These are phyloP conservation scores for Zygoascus sp. DNA, from an alignment of 1,139 yeast species.

Conservation along the genomic window DNA sequence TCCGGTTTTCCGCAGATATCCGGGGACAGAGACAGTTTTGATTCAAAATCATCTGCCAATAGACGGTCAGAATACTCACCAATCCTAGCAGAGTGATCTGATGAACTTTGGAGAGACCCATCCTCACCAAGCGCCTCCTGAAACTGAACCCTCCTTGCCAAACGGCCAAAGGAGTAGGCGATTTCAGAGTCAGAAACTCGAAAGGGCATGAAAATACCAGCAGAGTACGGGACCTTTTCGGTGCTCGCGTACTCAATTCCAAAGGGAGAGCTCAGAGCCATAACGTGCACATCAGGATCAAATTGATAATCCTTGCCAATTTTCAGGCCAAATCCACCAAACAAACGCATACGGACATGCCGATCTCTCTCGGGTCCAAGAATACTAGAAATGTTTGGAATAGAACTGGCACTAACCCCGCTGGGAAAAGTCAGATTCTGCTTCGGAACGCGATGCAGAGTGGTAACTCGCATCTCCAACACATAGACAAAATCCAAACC, in stretches of 20 bases:
- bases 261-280: conserved; percentile 50
- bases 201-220: conserved; percentile 31
- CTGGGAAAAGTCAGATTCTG: conserved; percentile 3
- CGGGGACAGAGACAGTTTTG: not conserved
- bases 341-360: conserved; percentile 42
- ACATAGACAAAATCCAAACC: conserved; percentile 51
- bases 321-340: conserved; percentile 46
- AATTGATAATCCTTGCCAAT: conserved; percentile 32
- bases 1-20: not conserved
- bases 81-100: not conserved
- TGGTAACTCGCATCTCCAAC: conserved; percentile 47
- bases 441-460: conserved; percentile 14
- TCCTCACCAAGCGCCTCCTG: not conserved
- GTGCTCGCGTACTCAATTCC: conserved; percentile 45
- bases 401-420: conserved; percentile 2
- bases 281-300: conserved; percentile 45
- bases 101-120: not conserved
- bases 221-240: conserved; percentile 21
- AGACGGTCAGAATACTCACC: not conserved
- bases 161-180: conserved; percentile 10
- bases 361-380: conserved; percentile 4
- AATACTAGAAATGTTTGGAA: not conserved
- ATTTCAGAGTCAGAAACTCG: conserved; percentile 18
- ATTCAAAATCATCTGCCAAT: conserved; percentile 5
- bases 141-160: not conserved